Percentiles rank a stretch among this genome's conserved stretches.
These are phyloP conservation scores for Sugiyamaella pinicola DNA, from an alignment of 1,139 yeast genomes.

Conservation along the genomic window DNA sequence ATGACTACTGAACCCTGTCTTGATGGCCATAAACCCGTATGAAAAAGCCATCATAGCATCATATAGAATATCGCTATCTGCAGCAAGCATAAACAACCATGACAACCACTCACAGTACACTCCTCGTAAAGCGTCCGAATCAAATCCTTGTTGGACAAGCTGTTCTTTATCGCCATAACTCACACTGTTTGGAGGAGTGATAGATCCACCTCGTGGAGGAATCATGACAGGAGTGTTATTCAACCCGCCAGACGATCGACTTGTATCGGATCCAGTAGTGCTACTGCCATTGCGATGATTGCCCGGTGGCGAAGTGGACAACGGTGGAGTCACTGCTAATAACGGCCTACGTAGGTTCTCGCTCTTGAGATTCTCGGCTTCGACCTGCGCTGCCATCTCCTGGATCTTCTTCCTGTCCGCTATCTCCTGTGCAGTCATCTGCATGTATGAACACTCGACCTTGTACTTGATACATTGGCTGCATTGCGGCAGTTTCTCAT, in stretches of 20 bases:
- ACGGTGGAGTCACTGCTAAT: conserved; percentile 15
- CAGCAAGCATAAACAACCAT: conserved; percentile 32
- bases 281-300: conserved; percentile 12
- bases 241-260: conserved; percentile 6
- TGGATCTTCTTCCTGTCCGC: conserved; percentile 25
- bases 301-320: conserved; percentile 11
- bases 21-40: conserved; percentile 34
- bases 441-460: conserved; percentile 37
- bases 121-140: conserved; percentile 37
- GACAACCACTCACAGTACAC: conserved; percentile 39
- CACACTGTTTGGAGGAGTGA: conserved; percentile 4
- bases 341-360: neutral
- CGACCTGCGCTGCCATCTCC: conserved; percentile 21
- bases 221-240: conserved; percentile 4
- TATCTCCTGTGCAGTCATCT: conserved; percentile 35
- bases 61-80: conserved; percentile 35
- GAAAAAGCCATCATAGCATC: conserved; percentile 41
- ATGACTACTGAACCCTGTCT: conserved; percentile 29
- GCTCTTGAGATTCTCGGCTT: conserved; percentile 4
- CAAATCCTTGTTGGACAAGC: conserved; percentile 38
- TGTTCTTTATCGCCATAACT: conserved; percentile 13
- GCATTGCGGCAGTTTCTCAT: conserved; percentile 64
- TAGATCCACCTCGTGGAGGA: conserved; percentile 12
- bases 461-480: conserved; percentile 63
- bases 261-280: conserved; percentile 6